These are phyloP conservation scores for Ophiostoma ips DNA, from an alignment of 2,329 filamentous ascomycete species.

Conservation along the genomic window DNA sequence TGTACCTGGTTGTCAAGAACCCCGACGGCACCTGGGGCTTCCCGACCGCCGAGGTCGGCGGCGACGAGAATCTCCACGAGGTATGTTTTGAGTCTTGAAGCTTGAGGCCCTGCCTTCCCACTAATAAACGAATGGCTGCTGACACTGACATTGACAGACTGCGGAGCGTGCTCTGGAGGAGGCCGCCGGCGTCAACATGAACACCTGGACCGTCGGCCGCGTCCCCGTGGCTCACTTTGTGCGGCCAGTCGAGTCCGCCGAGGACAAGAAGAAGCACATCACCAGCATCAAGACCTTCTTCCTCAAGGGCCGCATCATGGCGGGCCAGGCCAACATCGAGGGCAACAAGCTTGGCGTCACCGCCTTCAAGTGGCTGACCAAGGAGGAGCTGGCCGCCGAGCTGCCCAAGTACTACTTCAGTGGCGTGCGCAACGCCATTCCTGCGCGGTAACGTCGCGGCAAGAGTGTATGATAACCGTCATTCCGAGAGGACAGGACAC, in stretches of 20 bases:
- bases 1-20: constrained; percentile 76
- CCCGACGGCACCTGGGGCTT: constrained; percentile 67
- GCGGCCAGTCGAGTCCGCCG: constrained; percentile 33
- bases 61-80: constrained; percentile 66
- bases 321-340: constrained; percentile 74
- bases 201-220: constrained; percentile 92
- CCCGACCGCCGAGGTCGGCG: constrained; percentile 54
- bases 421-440: constrained; percentile 69
- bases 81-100: too few relatives aligned
- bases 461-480: background rate
- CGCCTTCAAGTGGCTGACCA: constrained; percentile 87
- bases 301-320: constrained; percentile 92
- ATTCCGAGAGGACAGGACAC: too few relatives aligned
- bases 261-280: constrained; percentile 7
- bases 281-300: constrained; percentile 80
- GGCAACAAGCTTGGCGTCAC: constrained; percentile 57
- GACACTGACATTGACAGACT: constrained; percentile 38
- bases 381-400: constrained; percentile 64
- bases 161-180: constrained; percentile 66
- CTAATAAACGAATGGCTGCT: too few relatives aligned
- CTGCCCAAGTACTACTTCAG: constrained; percentile 58
- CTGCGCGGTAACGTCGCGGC: constrained; percentile 42
- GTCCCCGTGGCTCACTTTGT: constrained; percentile 74
- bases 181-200: constrained; percentile 86
- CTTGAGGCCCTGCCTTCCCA: too few relatives aligned